These are phyloP conservation scores for Protomyces lactucae-debilis DNA, from an alignment of 1,139 yeast genomes.

Conservation along the genomic window DNA sequence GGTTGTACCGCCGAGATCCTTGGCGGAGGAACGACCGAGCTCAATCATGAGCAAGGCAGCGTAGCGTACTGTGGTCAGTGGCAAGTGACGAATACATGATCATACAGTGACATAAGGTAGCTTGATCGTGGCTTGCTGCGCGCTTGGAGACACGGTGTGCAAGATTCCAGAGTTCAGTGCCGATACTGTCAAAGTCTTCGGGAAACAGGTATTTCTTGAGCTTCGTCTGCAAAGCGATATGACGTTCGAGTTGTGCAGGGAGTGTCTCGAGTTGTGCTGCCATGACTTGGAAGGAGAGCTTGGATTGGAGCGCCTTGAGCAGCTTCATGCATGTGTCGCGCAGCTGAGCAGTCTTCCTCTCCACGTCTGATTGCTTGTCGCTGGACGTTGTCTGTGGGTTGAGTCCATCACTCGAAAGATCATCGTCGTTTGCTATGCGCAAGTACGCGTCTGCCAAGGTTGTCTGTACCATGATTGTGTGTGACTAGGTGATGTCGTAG, in stretches of 20 bases:
- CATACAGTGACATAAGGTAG: constrained; percentile 8
- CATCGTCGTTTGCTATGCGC: background rate
- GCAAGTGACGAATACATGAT: background rate
- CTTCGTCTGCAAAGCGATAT: constrained; percentile 4
- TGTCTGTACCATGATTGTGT: background rate
- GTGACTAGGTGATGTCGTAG: background rate
- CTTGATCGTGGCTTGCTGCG: background rate
- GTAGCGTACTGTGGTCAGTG: constrained; percentile 9
- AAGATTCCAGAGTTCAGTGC: constrained; percentile 18
- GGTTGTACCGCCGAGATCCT: background rate
- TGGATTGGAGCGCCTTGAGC: background rate
- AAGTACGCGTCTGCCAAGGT: background rate
- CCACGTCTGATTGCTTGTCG: background rate
- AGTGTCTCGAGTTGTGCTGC: constrained; percentile 3
- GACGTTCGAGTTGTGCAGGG: constrained; percentile 18
- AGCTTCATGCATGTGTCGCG: background rate
- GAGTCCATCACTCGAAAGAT: background rate
- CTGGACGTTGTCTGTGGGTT: background rate
- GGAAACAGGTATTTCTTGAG: constrained; percentile 5
- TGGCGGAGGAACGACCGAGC: background rate
- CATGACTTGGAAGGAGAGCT: background rate
- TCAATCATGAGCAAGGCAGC: constrained; percentile 11
- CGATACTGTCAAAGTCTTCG: constrained; percentile 16
- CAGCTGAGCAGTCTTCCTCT: background rate
- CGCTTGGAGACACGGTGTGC: background rate